Evolutionary conservation across 1,284 basidiomycete species (phyloP).

Genomic region (Lentinus polychrous): DNA sequence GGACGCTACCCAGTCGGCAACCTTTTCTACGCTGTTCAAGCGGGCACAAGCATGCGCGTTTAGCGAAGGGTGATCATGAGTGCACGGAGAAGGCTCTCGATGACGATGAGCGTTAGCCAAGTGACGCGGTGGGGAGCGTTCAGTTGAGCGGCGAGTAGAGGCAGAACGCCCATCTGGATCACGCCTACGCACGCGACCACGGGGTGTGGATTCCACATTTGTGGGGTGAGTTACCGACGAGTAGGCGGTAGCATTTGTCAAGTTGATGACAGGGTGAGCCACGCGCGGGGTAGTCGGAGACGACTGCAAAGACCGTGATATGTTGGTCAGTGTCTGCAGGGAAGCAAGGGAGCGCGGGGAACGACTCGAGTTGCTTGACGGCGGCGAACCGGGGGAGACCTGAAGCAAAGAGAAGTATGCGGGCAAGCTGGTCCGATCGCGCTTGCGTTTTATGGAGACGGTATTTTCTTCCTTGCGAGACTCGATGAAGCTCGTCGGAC

Average conservation of each 20-base stretch:
- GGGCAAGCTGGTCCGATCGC: constrained; percentile 68
- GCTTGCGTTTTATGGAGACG: constrained; percentile 42
- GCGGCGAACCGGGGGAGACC: constrained; percentile 39
- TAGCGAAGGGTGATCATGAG: constrained; percentile 9
- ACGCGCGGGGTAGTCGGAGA: constrained; percentile 28
- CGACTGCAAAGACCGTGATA: constrained; percentile 27
- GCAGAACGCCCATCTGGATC: constrained; percentile 23
- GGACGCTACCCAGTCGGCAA: constrained; percentile 27
- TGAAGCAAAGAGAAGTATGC: constrained; percentile 70
- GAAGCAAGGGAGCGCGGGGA: constrained; percentile 36
- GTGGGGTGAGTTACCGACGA: constrained; percentile 10
- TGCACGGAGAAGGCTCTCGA: background rate
- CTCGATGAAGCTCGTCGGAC: constrained; percentile 16
- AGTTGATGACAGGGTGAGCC: constrained; percentile 23
- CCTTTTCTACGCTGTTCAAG: constrained; percentile 28
- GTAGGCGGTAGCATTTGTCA: constrained; percentile 22
- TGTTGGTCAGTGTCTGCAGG: constrained; percentile 37
- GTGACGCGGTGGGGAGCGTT: constrained; percentile 22
- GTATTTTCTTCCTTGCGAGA: constrained; percentile 28
- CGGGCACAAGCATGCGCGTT: constrained; percentile 20
- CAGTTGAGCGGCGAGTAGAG: constrained; percentile 22
- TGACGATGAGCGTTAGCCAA: constrained; percentile 10
- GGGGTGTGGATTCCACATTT: constrained; percentile 15
- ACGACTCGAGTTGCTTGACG: constrained; percentile 15
- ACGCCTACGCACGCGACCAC: constrained; percentile 23